These are phyloP conservation scores for Metschnikowia proteae DNA, from an alignment of 805 yeast species.

Conservation along the genomic window DNA sequence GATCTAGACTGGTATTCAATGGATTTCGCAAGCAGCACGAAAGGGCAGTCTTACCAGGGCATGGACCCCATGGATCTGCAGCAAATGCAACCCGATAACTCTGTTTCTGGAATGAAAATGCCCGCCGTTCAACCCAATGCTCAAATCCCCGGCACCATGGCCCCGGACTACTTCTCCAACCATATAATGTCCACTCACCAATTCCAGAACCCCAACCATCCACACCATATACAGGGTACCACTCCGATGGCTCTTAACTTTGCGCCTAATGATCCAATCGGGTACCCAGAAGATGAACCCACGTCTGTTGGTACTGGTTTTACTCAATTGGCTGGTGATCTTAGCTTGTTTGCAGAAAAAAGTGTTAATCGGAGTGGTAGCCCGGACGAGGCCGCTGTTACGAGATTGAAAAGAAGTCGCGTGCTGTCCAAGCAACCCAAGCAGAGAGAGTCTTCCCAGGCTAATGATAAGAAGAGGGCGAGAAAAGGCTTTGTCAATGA, in stretches of 20 bases:
- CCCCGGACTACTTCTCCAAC: conserved; percentile 18
- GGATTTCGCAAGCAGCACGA: conserved; percentile 5
- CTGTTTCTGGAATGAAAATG: not conserved
- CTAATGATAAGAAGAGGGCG: conserved; percentile 6
- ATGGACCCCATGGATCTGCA: not conserved
- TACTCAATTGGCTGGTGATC: conserved; percentile 11
- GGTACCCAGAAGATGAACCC: conserved; percentile 2
- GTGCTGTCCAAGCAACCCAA: conserved; percentile 2
- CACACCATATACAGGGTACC: conserved; percentile 39
- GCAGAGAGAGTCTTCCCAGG: conserved; percentile 1
- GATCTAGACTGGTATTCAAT: conserved; percentile 24
- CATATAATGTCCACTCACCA: conserved; percentile 22
- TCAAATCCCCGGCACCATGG: conserved; percentile 7
- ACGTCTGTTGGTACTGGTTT: conserved; percentile 10
- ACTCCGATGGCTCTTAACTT: conserved; percentile 35
- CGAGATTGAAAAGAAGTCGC: not conserved
- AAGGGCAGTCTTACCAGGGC: not conserved
- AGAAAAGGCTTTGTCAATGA: conserved; percentile 16
- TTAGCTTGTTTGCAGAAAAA: conserved; percentile 3
- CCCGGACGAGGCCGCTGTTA: not conserved
- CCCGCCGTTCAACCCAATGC: conserved; percentile 13
- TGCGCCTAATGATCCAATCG: conserved; percentile 16
- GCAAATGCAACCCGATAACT: not conserved
- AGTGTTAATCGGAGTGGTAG: not conserved
- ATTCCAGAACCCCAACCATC: conserved; percentile 35